Percentiles rank a stretch among this genome's conserved stretches.
Conservation (phyloP, 1,284 basidiomycete species). For the Coniferiporia weirii region DNA sequence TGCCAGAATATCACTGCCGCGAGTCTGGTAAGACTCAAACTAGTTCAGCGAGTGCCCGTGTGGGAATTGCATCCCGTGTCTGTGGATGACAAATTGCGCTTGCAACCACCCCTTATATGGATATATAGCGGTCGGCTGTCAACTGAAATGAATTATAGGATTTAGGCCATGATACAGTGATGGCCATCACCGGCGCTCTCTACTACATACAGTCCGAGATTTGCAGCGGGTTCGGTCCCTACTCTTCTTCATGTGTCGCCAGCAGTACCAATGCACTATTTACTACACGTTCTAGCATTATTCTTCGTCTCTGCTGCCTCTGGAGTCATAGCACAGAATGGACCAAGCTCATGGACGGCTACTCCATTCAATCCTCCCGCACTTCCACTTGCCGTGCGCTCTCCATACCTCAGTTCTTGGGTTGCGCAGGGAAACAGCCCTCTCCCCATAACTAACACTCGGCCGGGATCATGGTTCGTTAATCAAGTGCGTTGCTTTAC, state of each 20-base stretch:
- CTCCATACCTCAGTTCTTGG: conserved; percentile 64
- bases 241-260: background rate
- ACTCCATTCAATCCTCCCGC: conserved; percentile 54
- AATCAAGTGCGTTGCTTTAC: background rate
- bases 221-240: conserved; percentile 6
- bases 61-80: no score
- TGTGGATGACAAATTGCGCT: no score
- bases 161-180: no score
- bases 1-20: no score
- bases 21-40: no score
- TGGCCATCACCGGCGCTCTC: conserved; percentile 20
- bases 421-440: conserved; percentile 43
- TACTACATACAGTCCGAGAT: conserved; percentile 35
- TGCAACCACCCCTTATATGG: no score
- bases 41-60: no score
- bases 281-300: background rate
- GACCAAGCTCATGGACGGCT: conserved; percentile 38
- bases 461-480: background rate
- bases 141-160: no score
- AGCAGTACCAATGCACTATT: background rate
- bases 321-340: background rate
- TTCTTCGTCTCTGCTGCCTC: background rate
- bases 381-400: conserved; percentile 56
- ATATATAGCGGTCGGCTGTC: no score
- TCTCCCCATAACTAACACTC: background rate